Evolutionary conservation across 306 rosid species (phyloP).

Genomic region (Vigna trinervia): DNA sequence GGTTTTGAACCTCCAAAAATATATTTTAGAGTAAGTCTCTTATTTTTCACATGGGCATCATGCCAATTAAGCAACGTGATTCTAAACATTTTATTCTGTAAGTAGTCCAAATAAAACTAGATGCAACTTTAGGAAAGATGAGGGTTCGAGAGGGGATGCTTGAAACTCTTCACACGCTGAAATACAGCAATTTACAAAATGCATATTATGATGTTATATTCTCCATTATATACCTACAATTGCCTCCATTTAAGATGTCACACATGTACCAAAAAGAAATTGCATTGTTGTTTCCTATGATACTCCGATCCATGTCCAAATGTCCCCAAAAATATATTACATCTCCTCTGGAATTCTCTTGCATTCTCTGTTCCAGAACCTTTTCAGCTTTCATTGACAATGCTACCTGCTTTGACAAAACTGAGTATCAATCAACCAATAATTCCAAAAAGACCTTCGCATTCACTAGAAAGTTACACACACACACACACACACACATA

Average conservation of each 20-base stretch:
- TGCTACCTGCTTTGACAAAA: conserved; percentile 69
- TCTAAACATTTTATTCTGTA: background rate
- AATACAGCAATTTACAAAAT: conserved; percentile 20
- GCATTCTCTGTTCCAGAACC: conserved; percentile 73
- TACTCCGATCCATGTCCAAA: conserved; percentile 65
- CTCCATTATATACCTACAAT: conserved; percentile 72
- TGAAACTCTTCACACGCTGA: conserved; percentile 33
- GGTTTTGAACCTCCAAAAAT: conserved; percentile 29
- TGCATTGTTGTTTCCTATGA: conserved; percentile 55
- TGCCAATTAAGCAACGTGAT: conserved; percentile 21
- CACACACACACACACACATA: accelerated
- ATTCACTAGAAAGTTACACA: conserved; percentile 1
- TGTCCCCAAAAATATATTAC: conserved; percentile 88
- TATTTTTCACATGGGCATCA: conserved; percentile 33
- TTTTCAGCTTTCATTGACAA: conserved; percentile 72
- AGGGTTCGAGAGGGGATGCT: conserved; percentile 29
- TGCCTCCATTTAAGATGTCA: conserved; percentile 90
- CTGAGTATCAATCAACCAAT: conserved; percentile 25
- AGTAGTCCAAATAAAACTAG: conserved; percentile 21
- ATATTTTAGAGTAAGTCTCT: conserved; percentile 11
- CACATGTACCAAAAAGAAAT: conserved; percentile 93
- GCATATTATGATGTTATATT: conserved; percentile 15
- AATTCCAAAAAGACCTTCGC: conserved; percentile 13
- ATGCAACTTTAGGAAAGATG: conserved; percentile 37
- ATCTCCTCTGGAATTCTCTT: conserved; percentile 67